A percentile compares a stretch with the other conserved stretches of the same genome.
phyloP scores from a whole-genome alignment of 768 basidiomycete species.

The Leccinum subgranulosum region DNA sequence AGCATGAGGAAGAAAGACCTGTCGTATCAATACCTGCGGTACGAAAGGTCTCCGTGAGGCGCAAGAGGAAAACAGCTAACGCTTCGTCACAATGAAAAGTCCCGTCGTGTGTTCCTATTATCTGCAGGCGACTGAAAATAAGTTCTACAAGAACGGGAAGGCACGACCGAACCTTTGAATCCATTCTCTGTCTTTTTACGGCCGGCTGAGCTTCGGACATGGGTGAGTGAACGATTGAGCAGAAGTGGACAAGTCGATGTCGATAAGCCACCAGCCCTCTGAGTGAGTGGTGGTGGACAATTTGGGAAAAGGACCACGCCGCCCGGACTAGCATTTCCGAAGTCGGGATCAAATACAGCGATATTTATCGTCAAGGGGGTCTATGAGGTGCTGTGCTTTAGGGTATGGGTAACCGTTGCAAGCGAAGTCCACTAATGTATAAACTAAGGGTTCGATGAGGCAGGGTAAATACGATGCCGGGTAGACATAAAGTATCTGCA shows the following conservation, averaged over 20 bases:
- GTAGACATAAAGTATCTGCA: slow-evolving; percentile 21
- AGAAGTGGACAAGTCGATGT: slow-evolving; percentile 1
- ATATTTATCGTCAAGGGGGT: background rate
- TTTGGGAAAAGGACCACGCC: background rate
- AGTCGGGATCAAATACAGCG: background rate
- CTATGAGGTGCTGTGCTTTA: slow-evolving; percentile 23
- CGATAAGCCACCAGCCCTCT: background rate
- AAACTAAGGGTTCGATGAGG: slow-evolving; percentile 26
- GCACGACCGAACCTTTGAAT: slow-evolving; percentile 33
- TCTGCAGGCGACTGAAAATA: slow-evolving; percentile 35
- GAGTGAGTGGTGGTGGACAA: background rate
- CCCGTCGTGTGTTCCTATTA: slow-evolving; percentile 93
- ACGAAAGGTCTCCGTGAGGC: slow-evolving; percentile 69
- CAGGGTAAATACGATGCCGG: slow-evolving; percentile 16
- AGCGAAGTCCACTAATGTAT: slow-evolving; percentile 22
- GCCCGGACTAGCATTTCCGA: background rate
- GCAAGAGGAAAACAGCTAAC: slow-evolving; percentile 86
- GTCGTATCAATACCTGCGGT: slow-evolving; percentile 56
- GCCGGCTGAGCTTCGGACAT: slow-evolving; percentile 29
- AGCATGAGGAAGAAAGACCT: background rate
- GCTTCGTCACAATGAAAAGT: slow-evolving; percentile 98
- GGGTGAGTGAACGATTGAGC: background rate
- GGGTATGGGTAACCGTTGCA: slow-evolving; percentile 1
- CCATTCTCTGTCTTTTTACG: slow-evolving; percentile 44
- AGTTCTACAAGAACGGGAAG: background rate